Evolutionary conservation across 2,329 filamentous ascomycete species (phyloP), one percentile per base, ranked within the genome.

Genomic region (Cordyceps farinosa): DNA sequence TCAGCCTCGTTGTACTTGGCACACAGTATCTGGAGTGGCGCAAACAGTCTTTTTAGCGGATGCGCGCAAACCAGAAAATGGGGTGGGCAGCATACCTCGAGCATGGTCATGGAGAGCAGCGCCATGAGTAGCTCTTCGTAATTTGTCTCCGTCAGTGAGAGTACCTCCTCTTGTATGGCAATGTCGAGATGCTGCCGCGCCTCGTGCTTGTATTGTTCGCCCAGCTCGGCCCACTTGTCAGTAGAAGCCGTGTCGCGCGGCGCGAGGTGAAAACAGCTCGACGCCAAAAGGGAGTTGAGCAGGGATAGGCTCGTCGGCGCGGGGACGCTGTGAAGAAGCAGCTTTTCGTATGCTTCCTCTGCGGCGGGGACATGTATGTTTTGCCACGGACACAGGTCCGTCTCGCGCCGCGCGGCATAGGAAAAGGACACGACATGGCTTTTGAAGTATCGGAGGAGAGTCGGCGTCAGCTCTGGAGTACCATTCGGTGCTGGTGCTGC

Each of bases 1-100:
- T 61, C 59, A 8, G 59, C 59, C n/a, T 61, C 59, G 30, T 54
- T 30, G 38, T 61, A 61, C 42, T 61, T 38, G 30, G 47, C 59
- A 32, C 32, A 34, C 30, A 42, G 17, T 44, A 54, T 61, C 59
- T 61, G 11, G 5, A n/a, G 13, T 10, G 7, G 5, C 22, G 32
- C 17, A 13, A 9, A 44, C n/a, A 17, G 48, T 34, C 22, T 8
- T 51, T 13, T 51, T 15, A 9, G 7, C 1, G 17, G 15, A 30
- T 4, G 15, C 15, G 40, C 22, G 8, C 36, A 29, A 27, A 15
- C 5, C 22, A 22, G 1, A 13, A n/a, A 27, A 45, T 17, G 9
- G 6, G 42, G 22, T 22, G 22, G n/a, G 9, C 10, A 27, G 2
- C 36, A n/a, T 45, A 54, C 58, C 58, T 61, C 59, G 8, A 61